Percentiles rank a stretch among this genome's conserved stretches.
These are phyloP conservation scores for Camellia oleifera DNA, from an alignment of 179 eudicot genomes.

Conservation along the genomic window DNA sequence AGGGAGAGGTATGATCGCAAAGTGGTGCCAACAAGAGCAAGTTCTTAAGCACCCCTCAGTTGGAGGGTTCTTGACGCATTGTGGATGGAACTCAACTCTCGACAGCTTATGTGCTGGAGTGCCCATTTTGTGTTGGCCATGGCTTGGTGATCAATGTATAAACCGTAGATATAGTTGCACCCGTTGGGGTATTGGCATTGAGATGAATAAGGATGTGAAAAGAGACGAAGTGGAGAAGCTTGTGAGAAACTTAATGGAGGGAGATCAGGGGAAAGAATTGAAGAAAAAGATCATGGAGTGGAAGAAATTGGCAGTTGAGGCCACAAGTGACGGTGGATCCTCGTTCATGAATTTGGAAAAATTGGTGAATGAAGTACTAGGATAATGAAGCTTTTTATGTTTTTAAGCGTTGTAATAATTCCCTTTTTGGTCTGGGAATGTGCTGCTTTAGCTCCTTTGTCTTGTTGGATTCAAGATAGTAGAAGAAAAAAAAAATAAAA, in stretches of 20 bases:
- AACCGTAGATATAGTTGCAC: conserved; percentile 3
- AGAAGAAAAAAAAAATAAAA: no score
- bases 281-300: conserved; percentile 8
- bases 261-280: conserved; percentile 7
- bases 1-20: conserved; percentile 14
- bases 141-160: conserved; percentile 1
- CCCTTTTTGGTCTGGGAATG: no score
- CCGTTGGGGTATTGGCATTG: conserved; percentile 9
- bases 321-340: neutral
- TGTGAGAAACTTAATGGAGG: conserved; percentile 16
- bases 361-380: neutral
- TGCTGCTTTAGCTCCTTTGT: no score
- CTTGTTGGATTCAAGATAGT: no score
- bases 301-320: conserved; percentile 14
- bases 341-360: conserved; percentile 3
- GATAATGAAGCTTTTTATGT: neutral
- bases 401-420: no score
- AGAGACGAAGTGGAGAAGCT: conserved; percentile 15
- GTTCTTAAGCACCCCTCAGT: conserved; percentile 19
- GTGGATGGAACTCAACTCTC: conserved; percentile 15
- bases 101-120: conserved; percentile 20
- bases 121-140: conserved; percentile 22
- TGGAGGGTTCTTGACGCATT: conserved; percentile 17
- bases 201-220: neutral
- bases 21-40: conserved; percentile 18